A percentile compares a stretch with the other conserved stretches of the same genome.
These are phyloP conservation scores for Biancaea sappan DNA, from an alignment of 306 rosid genomes.

Conservation along the genomic window DNA sequence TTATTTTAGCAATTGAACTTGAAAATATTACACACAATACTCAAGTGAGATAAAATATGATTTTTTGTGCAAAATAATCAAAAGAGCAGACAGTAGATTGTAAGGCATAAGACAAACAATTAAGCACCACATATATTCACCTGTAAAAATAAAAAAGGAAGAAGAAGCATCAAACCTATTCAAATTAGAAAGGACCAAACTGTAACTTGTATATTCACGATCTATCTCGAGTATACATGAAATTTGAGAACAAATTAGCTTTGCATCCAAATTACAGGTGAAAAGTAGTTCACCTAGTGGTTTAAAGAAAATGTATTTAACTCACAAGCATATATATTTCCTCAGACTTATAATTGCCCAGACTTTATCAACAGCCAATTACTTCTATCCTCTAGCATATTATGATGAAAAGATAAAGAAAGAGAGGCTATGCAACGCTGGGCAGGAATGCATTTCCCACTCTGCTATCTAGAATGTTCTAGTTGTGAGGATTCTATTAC, in stretches of 20 bases:
- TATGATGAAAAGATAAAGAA: conserved; percentile 4
- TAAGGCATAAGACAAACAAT: background rate
- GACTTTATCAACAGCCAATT: background rate
- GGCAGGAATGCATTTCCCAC: conserved; percentile 22
- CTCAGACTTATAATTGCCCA: background rate
- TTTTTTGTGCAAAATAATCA: background rate
- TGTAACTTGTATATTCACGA: background rate
- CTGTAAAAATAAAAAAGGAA: background rate
- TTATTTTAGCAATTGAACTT: background rate
- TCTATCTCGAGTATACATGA: background rate
- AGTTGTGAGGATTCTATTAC: background rate
- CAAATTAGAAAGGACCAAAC: background rate
- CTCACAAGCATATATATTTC: background rate
- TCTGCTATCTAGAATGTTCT: background rate
- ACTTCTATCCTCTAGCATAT: background rate
- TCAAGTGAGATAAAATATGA: background rate
- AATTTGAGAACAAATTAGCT: background rate
- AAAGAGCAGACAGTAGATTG: background rate
- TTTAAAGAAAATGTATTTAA: background rate
- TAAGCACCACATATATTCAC: background rate
- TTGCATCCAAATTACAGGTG: background rate
- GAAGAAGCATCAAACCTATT: background rate
- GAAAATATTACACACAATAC: background rate
- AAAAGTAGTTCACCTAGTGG: background rate
- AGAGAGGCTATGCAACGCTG: background rate